Percentiles rank a stretch among this genome's conserved stretches.
Evolutionary conservation across 2,329 filamentous ascomycete genomes (phyloP).

Genomic region (Dothidotthia symphoricarpi): DNA sequence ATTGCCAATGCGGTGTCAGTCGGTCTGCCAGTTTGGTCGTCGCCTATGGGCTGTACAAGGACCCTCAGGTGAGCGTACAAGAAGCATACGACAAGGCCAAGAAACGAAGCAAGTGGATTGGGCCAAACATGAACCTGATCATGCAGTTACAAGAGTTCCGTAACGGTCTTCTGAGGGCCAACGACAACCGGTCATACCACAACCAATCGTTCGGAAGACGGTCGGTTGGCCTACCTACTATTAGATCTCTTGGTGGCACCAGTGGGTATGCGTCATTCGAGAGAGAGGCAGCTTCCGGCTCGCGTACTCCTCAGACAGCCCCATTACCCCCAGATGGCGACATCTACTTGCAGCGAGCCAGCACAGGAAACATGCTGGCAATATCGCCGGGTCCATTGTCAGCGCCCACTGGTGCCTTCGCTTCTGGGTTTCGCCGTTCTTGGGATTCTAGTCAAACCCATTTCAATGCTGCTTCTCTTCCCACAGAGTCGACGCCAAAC

Average conservation of each 20-base stretch:
- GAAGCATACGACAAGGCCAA: constrained; percentile 81
- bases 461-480: constrained; percentile 32
- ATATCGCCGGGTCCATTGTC: constrained; percentile 46
- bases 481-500: constrained; percentile 29
- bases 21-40: constrained; percentile 84
- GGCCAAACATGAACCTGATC: constrained; percentile 88
- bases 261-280: constrained; percentile 38
- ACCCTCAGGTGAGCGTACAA: constrained; percentile 73
- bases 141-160: constrained; percentile 81
- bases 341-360: constrained; percentile 44
- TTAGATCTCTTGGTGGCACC: constrained; percentile 21
- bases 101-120: constrained; percentile 80
- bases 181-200: constrained; percentile 32
- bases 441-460: constrained; percentile 41
- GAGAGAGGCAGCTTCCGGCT: constrained; percentile 28
- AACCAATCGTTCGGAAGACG: constrained; percentile 36
- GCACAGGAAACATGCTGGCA: constrained; percentile 43
- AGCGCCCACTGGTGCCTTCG: constrained; percentile 40
- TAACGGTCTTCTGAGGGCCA: constrained; percentile 47
- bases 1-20: constrained; percentile 84
- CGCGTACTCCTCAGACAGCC: constrained; percentile 40
- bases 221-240: constrained; percentile 32
- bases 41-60: constrained; percentile 78
- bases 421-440: constrained; percentile 41
- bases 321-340: constrained; percentile 51